These are phyloP conservation scores for Starmerella gropengiesseri DNA, from an alignment of 805 yeast genomes.

Conservation along the genomic window DNA sequence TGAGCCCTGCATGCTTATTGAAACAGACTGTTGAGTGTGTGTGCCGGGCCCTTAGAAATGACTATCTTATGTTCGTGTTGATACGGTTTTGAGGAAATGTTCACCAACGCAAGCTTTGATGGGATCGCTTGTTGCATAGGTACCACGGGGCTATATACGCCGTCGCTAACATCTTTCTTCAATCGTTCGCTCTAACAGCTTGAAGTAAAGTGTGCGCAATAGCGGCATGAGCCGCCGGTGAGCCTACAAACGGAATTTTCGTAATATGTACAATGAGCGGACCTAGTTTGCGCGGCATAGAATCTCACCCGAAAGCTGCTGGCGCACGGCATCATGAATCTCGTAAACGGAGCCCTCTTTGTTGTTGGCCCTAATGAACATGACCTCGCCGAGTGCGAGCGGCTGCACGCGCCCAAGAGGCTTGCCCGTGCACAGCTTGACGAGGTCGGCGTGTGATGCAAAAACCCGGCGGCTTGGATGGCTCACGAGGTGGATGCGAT, in stretches of 20 bases:
- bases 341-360: constrained; percentile 50
- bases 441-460: constrained; percentile 53
- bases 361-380: constrained; percentile 47
- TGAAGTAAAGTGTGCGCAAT: no score
- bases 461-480: constrained; percentile 73
- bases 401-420: constrained; percentile 68
- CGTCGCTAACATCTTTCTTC: no score
- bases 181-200: no score
- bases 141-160: no score
- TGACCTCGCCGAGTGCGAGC: constrained; percentile 77
- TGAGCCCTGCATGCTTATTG: no score
- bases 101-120: no score
- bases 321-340: constrained; percentile 74
- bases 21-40: no score
- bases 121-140: no score
- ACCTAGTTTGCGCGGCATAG: constrained; percentile 48
- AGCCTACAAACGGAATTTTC: not conserved
- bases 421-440: constrained; percentile 63
- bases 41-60: no score
- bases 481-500: constrained; percentile 59
- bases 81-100: no score
- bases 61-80: no score
- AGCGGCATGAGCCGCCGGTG: no score
- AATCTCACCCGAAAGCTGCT: constrained; percentile 61
- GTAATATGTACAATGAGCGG: not conserved